Conservation (phyloP, 179 eudicot genomes). For the Pouteria campechiana region DNA sequence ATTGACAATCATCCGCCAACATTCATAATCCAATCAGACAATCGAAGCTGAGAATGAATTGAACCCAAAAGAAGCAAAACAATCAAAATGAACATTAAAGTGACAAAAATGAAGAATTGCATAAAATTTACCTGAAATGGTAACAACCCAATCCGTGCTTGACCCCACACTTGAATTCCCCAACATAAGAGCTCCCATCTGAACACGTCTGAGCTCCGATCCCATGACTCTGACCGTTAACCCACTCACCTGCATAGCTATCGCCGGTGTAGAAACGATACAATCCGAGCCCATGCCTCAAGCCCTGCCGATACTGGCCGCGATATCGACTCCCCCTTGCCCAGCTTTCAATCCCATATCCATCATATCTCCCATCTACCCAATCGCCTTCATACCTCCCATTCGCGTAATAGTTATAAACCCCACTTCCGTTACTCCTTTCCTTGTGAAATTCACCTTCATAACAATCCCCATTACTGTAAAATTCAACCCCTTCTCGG, state of each 20-base stretch:
- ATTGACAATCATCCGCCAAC: background rate
- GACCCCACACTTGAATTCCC: slow-evolving; percentile 69
- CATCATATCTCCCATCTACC: slow-evolving; percentile 79
- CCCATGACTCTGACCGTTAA: slow-evolving; percentile 82
- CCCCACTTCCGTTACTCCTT: slow-evolving; percentile 76
- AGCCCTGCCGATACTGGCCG: slow-evolving; percentile 70
- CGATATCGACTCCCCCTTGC: slow-evolving; percentile 66
- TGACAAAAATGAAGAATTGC: background rate
- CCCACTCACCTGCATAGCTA: slow-evolving; percentile 74
- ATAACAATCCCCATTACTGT: slow-evolving; percentile 70
- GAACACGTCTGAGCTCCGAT: slow-evolving; percentile 64
- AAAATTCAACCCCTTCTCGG: slow-evolving; percentile 56
- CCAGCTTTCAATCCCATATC: slow-evolving; percentile 88
- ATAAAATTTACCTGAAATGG: slow-evolving; percentile 58
- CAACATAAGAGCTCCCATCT: slow-evolving; percentile 71
- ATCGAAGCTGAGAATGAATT: background rate
- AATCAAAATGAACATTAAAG: background rate
- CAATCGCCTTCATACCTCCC: slow-evolving; percentile 94
- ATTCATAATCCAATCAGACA: background rate
- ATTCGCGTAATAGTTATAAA: slow-evolving; percentile 54
- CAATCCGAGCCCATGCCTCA: slow-evolving; percentile 73
- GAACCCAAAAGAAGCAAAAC: background rate
- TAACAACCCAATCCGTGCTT: slow-evolving; percentile 87
- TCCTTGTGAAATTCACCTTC: slow-evolving; percentile 84
- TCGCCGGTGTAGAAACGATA: slow-evolving; percentile 76